Base-by-base conservation (phyloP, 2,329 filamentous ascomycete species). In the Magnaporthiopsis rhizophila region DNA sequence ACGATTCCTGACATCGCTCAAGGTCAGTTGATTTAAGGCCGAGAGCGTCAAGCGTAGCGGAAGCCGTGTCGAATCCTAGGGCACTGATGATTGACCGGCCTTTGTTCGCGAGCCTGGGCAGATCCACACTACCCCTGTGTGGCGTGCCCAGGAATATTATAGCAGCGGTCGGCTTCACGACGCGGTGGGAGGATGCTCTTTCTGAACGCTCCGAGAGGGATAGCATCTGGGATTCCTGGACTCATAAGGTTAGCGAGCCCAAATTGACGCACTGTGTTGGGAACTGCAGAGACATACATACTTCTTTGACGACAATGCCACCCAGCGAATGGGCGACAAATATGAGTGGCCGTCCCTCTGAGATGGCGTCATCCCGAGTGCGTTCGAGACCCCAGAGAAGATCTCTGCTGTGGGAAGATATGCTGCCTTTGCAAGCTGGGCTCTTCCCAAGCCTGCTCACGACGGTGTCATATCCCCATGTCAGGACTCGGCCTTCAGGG, bases 131-230 rank as follows among this genome's bases (percentile, higher is more conserved):
- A 0, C 65, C 67, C 5, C 67, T 60, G 32, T 69, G 69, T 0
- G 68, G 68, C 3, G 66, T 69, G 3, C 68, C 67, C 2, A 69
- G 58, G 56, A 69, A 69, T 1, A 68, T 36, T 13, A 68, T 62
- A 21, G 61, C 64, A 0, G 26, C 38, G 6, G 65, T 69, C 2
- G 62, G 64, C 0, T 62, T 7, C 11, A 67, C 58, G 26, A 69
- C 61, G 28, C 67, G n/a, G 2, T 3, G 34, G 12, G 34, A 36
- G 8, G 32, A 8, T 34, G 32, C 1, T 8, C 34, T 36, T 12
- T 1, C 9, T 36, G 34, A 34, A 34, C 34, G 11, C 8, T 36
- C 34, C 1, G 34, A 36, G 9, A 36, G 11, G 9, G 34, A 36
- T 12, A 36, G 11, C 34, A 36, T 36, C 34, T 36, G 34, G 11